These are phyloP conservation scores for Obelidium mucronatum DNA, from an alignment of 192 early-diverging fungal species.

Conservation along the genomic window DNA sequence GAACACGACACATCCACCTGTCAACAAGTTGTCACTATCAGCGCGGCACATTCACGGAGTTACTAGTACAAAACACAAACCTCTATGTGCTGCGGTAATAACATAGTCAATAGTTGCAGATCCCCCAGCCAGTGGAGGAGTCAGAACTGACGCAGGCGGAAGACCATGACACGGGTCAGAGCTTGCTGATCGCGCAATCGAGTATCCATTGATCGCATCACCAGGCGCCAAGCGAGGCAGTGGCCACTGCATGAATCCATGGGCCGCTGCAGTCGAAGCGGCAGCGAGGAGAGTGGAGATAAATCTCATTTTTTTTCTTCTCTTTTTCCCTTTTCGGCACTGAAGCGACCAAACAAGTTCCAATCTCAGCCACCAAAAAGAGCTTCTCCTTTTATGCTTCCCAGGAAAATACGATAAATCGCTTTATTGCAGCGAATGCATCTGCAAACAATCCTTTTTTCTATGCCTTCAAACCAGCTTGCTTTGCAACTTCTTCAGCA, in stretches of 20 bases:
- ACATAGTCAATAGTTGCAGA: not conserved
- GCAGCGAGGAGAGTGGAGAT: too few relatives aligned
- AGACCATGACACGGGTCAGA: not conserved
- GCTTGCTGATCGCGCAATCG: not conserved
- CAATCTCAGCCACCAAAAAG: too few relatives aligned
- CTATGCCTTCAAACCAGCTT: slow-evolving; percentile 45
- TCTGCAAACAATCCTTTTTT: too few relatives aligned
- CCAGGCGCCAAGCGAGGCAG: not conserved
- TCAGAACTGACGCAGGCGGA: not conserved
- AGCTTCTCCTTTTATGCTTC: too few relatives aligned
- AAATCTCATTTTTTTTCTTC: too few relatives aligned
- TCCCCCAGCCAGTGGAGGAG: not conserved
- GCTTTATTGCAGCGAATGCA: too few relatives aligned
- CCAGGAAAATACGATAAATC: too few relatives aligned
- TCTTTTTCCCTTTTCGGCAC: too few relatives aligned
- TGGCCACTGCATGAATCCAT: slow-evolving; percentile 4
- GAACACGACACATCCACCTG: slow-evolving; percentile 6
- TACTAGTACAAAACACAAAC: not conserved
- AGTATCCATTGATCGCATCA: slow-evolving; percentile 9
- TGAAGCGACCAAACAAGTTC: too few relatives aligned
- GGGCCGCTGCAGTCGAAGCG: too few relatives aligned
- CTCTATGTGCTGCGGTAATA: slow-evolving; percentile 3
- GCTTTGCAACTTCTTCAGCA: slow-evolving; percentile 78
- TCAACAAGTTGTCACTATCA: not conserved
- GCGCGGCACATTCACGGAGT: not conserved